Conservation (phyloP, 768 basidiomycete genomes). For the Suillus alpinus region DNA sequence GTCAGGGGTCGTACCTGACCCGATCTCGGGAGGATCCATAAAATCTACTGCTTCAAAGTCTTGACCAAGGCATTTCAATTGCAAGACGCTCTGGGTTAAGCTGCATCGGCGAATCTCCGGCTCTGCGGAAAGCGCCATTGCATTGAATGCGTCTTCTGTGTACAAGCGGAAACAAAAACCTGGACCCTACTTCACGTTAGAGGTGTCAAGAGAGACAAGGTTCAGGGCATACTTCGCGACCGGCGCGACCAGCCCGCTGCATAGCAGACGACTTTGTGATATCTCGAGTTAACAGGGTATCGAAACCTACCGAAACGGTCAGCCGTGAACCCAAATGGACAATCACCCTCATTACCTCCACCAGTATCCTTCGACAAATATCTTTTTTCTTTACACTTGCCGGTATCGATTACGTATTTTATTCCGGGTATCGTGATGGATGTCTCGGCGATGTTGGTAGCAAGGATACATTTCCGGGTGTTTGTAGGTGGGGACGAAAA, state of each 20-base stretch:
- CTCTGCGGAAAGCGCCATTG: constrained; percentile 62
- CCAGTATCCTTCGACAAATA: constrained; percentile 70
- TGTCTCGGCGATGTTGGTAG: constrained; percentile 98
- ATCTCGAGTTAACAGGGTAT: constrained; percentile 77
- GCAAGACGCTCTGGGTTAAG: constrained; percentile 78
- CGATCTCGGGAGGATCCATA: constrained; percentile 81
- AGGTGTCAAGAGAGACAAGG: not conserved
- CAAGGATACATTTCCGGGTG: constrained; percentile 87
- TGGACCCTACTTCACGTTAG: constrained; percentile 46
- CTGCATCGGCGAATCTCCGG: constrained; percentile 92
- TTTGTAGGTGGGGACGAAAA: constrained; percentile 65
- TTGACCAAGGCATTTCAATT: constrained; percentile 81
- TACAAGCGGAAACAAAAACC: constrained; percentile 93
- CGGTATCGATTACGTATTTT: constrained; percentile 93
- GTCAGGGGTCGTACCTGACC: constrained; percentile 57
- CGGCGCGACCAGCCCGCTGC: constrained; percentile 95
- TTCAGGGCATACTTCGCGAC: constrained; percentile 67
- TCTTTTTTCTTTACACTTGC: constrained; percentile 93
- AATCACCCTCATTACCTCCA: constrained; percentile 46
- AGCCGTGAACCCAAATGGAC: not conserved
- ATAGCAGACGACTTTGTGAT: constrained; percentile 89
- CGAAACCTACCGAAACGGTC: constrained; percentile 61
- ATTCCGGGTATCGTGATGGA: constrained; percentile 97
- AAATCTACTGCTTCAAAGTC: constrained; percentile 80
- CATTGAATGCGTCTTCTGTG: constrained; percentile 74